A percentile compares a stretch with the other conserved stretches of the same genome.
phyloP scores from a whole-genome alignment of 1,284 basidiomycete species.

The Coniferiporia weirii region DNA sequence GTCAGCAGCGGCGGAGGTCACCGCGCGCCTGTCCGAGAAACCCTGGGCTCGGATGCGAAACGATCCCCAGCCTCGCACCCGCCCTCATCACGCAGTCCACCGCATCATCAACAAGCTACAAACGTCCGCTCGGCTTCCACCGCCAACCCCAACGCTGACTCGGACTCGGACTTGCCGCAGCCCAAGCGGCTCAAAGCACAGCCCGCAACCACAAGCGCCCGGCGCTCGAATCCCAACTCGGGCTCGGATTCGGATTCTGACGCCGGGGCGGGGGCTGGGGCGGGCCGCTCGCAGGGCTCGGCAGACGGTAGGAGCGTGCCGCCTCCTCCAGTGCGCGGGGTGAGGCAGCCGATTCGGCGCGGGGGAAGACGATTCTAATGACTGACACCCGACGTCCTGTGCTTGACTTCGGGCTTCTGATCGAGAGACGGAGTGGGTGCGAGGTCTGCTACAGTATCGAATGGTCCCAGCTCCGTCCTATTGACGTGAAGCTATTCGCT shows the following conservation, averaged over 20 bases:
- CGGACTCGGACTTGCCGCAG: constrained; percentile 13
- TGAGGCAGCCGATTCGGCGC: constrained; percentile 68
- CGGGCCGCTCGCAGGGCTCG: constrained; percentile 32
- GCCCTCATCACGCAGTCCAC: not conserved
- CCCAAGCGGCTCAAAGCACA: constrained; percentile 6
- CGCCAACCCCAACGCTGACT: not conserved
- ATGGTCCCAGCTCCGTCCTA: not conserved
- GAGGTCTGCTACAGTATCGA: too few relatives aligned
- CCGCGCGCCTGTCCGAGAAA: too few relatives aligned
- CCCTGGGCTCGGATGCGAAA: too few relatives aligned
- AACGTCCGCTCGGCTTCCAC: not conserved
- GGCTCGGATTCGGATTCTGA: constrained; percentile 18
- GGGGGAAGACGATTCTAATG: constrained; percentile 64
- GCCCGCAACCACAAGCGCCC: not conserved
- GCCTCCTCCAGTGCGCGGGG: constrained; percentile 33
- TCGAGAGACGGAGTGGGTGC: too few relatives aligned
- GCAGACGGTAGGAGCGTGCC: constrained; percentile 32
- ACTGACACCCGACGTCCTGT: not conserved
- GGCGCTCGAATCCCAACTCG: constrained; percentile 3
- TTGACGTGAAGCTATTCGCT: too few relatives aligned
- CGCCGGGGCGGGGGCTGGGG: not conserved
- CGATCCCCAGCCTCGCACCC: not conserved
- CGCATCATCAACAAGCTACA: not conserved
- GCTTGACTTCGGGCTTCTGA: too few relatives aligned
- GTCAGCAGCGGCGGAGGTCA: not conserved